Conservation (phyloP, 108 stramenopile genomes). For the Conticribra guillardii region DNA sequence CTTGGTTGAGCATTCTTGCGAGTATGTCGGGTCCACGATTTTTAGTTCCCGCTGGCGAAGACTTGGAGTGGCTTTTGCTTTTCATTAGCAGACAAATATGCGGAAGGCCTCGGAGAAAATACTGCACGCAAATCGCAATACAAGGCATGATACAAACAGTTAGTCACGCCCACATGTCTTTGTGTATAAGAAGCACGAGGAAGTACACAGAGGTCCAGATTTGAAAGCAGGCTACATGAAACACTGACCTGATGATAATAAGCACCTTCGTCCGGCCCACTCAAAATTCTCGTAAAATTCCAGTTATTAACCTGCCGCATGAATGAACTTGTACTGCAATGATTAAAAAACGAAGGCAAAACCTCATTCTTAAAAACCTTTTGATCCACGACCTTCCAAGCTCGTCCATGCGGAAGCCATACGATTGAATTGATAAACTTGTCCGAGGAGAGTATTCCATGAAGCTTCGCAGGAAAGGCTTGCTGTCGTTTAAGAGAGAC, state of each 20-base stretch:
- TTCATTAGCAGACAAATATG: not conserved
- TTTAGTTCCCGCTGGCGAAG: not conserved
- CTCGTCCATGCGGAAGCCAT: not conserved
- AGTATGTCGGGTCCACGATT: not conserved
- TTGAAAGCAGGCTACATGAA: not conserved
- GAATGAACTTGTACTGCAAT: not conserved
- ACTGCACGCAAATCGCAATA: no score
- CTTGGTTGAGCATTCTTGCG: not conserved
- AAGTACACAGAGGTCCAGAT: no score
- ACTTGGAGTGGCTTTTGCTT: not conserved
- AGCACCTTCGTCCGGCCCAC: not conserved
- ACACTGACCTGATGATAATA: not conserved
- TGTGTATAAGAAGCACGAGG: no score
- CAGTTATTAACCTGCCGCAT: not conserved
- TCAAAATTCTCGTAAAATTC: not conserved
- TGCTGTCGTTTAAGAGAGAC: no score
- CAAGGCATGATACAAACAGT: no score
- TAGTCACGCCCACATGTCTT: no score
- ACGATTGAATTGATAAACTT: not conserved
- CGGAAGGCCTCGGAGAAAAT: not conserved
- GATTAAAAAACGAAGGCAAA: not conserved
- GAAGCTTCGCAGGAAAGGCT: not conserved
- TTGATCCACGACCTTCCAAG: not conserved
- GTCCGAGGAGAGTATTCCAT: not conserved
- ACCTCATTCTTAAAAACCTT: not conserved